These are phyloP conservation scores for Metschnikowia continentalis DNA, from an alignment of 805 yeast species.

Conservation along the genomic window DNA sequence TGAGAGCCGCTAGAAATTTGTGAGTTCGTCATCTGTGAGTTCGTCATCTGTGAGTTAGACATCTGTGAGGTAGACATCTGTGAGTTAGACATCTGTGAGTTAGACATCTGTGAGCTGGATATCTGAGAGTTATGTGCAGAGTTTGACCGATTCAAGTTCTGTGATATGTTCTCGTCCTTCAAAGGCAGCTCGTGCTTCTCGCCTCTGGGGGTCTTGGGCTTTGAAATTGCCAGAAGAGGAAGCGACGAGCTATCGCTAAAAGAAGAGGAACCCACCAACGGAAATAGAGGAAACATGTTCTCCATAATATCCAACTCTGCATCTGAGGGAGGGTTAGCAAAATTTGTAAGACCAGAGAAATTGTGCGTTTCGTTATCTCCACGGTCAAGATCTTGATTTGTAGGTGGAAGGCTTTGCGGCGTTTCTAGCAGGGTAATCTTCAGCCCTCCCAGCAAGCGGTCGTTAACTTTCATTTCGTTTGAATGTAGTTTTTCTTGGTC, in stretches of 20 bases:
- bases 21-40: background rate
- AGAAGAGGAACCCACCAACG: constrained; percentile 36
- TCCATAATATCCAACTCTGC: constrained; percentile 28
- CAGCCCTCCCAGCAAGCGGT: background rate
- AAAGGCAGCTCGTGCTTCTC: background rate
- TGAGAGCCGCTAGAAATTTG: background rate
- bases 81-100: background rate
- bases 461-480: background rate
- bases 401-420: background rate
- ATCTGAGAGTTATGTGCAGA: background rate
- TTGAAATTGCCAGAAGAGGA: constrained; percentile 29
- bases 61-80: too few relatives aligned
- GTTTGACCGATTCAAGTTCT: background rate
- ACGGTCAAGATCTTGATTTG: background rate
- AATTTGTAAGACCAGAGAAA: constrained; percentile 5
- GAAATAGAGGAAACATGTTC: constrained; percentile 40
- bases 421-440: background rate
- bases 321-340: constrained; percentile 17
- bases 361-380: background rate
- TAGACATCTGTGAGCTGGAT: background rate
- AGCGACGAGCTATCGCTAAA: constrained; percentile 34
- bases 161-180: too few relatives aligned
- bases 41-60: background rate
- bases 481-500: background rate
- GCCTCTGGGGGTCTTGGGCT: constrained; percentile 14